Base-by-base conservation (phyloP, 1,139 yeast species). In the Pichia inconspicua region DNA sequence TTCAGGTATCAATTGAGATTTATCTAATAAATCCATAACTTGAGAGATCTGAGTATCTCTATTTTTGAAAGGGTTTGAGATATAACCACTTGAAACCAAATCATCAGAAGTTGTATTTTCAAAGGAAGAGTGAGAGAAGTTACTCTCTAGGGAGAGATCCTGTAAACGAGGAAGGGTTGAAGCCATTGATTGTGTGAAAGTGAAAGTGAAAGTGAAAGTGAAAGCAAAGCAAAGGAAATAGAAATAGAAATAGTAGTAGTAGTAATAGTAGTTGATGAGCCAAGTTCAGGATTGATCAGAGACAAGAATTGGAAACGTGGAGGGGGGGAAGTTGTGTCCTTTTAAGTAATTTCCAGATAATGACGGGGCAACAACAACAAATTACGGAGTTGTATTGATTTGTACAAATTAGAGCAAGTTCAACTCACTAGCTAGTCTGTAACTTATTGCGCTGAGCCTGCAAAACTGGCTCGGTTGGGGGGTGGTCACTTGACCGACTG, bases 1-100 rank as follows among this genome's bases (percentile, higher is more conserved):
- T 60, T 87, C 96, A 12, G 97, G 98, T 52, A 92, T 85, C 62
- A 90, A 86, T 0, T 97, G 97, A 44, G 84, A 80, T 52, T 78
- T 74, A 64, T 88, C 96, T 53, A 92, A 72, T 45, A 81, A 75
- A 63, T 88, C 96, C 68, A 88, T 78, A 40, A 92, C 96, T 48
- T 78, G 75, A 53, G 82, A 92, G 64, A 82, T 76, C 66, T 92
- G 97, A 50, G 77, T 76, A 59, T 82, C 84, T 64, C 87, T 88
- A 39, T 94, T 96, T 39, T 80, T 77, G 62, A 88, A 90, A 5
- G 87, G 84, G 44, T 79, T 73, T 47, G 84, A 78, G 53, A 80
- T 78, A 70, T 90, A 89, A 53, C 89, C 96, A 35, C 74, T 51
- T 25, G 58, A 54, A 45, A 53, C 49, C 34, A 65, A 47, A 9